Conservation (phyloP, 768 basidiomycete genomes). For the Obba rivulosa region DNA sequence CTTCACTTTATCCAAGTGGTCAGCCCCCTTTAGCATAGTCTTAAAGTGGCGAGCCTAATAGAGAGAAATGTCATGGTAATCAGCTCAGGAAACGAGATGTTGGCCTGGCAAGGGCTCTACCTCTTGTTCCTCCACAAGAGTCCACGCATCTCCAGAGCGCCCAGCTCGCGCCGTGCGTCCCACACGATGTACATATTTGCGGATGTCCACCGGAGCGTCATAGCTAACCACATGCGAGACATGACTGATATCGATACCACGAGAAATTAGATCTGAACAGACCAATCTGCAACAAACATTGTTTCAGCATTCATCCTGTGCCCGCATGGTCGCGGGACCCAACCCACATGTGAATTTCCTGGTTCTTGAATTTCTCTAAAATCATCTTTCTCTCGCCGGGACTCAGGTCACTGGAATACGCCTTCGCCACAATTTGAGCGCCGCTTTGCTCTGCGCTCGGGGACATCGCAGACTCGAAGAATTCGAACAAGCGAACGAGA, state of each 20-base stretch:
- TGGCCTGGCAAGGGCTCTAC: slow-evolving; percentile 29
- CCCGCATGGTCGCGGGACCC: not conserved
- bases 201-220: slow-evolving; percentile 94
- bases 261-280: slow-evolving; percentile 94
- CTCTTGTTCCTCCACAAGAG: slow-evolving; percentile 92
- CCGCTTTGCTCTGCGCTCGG: slow-evolving; percentile 6
- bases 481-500: slow-evolving; percentile 74
- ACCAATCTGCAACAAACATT: slow-evolving; percentile 53
- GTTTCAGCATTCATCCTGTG: slow-evolving; percentile 1
- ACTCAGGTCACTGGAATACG: slow-evolving; percentile 86
- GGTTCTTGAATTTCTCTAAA: slow-evolving; percentile 74
- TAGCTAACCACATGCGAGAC: slow-evolving; percentile 94
- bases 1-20: slow-evolving; percentile 66
- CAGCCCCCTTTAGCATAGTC: slow-evolving; percentile 65
- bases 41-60: slow-evolving; percentile 84
- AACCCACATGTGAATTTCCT: slow-evolving; percentile 78
- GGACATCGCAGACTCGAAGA: slow-evolving; percentile 51
- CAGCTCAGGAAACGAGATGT: not conserved
- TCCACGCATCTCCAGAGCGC: slow-evolving; percentile 85
- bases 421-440: slow-evolving; percentile 40
- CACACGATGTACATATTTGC: slow-evolving; percentile 97
- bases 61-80: not conserved
- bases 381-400: slow-evolving; percentile 68
- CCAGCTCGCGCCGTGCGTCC: slow-evolving; percentile 96
- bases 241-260: slow-evolving; percentile 92